phyloP scores from a whole-genome alignment of 2,329 filamentous ascomycete species.

The Cercospora beticola region DNA sequence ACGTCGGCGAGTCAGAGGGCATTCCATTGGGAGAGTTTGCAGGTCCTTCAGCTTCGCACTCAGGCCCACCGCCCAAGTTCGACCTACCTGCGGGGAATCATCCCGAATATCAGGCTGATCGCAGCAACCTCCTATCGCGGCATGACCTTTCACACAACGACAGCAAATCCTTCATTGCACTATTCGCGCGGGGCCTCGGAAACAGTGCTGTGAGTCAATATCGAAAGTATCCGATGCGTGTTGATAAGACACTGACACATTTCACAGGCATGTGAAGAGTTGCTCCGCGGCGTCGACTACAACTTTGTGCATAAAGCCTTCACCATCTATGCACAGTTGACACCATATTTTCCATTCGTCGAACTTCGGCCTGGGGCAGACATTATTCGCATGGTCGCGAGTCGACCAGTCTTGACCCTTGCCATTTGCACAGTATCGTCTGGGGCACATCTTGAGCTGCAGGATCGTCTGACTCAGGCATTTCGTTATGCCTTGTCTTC shows the following conservation, averaged over 20 bases:
- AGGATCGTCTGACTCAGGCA: constrained; percentile 27
- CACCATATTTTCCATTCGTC: constrained; percentile 30
- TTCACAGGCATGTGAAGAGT: constrained; percentile 21
- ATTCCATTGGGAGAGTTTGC: constrained; percentile 26
- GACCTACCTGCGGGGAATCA: constrained; percentile 16
- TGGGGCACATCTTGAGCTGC: constrained; percentile 22
- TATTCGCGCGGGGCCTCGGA: constrained; percentile 27
- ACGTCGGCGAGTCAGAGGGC: constrained; percentile 24
- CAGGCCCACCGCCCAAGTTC: constrained; percentile 17
- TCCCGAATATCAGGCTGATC: constrained; percentile 12
- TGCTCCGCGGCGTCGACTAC: constrained; percentile 30
- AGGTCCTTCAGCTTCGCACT: constrained; percentile 11
- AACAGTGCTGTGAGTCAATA: constrained; percentile 18
- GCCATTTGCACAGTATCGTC: constrained; percentile 32
- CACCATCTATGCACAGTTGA: constrained; percentile 28
- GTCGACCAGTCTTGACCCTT: constrained; percentile 28
- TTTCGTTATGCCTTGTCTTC: constrained; percentile 31
- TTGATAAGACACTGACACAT: constrained; percentile 1
- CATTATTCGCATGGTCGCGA: constrained; percentile 24
- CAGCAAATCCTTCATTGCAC: constrained; percentile 28
- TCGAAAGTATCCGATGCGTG: neutral
- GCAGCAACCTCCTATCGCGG: constrained; percentile 17
- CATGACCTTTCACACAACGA: constrained; percentile 27
- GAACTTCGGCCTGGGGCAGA: constrained; percentile 25
- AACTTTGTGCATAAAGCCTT: constrained; percentile 30